Evolutionary conservation across 1,284 basidiomycete species (phyloP), one percentile per base, ranked within the genome.

Genomic region (Cutaneotrichosporon sp.): DNA sequence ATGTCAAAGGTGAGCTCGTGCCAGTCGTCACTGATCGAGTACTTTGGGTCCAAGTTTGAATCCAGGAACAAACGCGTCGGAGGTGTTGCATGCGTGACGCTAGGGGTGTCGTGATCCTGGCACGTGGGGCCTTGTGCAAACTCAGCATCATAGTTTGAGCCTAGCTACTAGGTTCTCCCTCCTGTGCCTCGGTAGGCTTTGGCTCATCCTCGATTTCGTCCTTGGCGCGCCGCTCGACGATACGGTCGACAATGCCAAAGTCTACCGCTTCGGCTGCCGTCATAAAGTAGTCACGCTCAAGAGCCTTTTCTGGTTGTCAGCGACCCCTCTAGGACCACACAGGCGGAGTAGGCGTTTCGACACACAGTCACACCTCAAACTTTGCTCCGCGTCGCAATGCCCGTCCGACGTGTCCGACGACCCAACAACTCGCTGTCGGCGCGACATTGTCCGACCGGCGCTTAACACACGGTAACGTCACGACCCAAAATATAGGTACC

Each of bases 261-360:
- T 88, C 85, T 70, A 92, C 83, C 16, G 92, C 91, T 82, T 93
- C 90, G 75, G 88, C 85, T 5, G 92, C 90, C 58, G 91, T 94
- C 89, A 97, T 89, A 80, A 93, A 97, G 81, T 94, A 94, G 79
- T 97, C 93, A 64, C 93, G 86, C 81, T 97, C 93, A 66, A 97
- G 81, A 40, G 92, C 91, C 64, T 83, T 88, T 77, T 91, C 92
- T 66, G 60, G 52, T 14, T n/a, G 60, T 63, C 56, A 63, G 50
- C 13, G 26, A 26, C 26, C 22, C 42, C 18, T 46, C 42, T 18
- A n/a, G 42, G 42, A 46, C 42, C 42, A 46, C 16, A 46, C 42
- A n/a, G 42, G 18, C n/a, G 18, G 42, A 9, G 42, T 2, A 46
- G 5, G 18, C 42, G 42, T 18, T 6, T 46, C 42, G 18, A n/a